These are phyloP conservation scores for Rhodotorula sp. DNA, from an alignment of 1,284 basidiomycete genomes.

Conservation along the genomic window DNA sequence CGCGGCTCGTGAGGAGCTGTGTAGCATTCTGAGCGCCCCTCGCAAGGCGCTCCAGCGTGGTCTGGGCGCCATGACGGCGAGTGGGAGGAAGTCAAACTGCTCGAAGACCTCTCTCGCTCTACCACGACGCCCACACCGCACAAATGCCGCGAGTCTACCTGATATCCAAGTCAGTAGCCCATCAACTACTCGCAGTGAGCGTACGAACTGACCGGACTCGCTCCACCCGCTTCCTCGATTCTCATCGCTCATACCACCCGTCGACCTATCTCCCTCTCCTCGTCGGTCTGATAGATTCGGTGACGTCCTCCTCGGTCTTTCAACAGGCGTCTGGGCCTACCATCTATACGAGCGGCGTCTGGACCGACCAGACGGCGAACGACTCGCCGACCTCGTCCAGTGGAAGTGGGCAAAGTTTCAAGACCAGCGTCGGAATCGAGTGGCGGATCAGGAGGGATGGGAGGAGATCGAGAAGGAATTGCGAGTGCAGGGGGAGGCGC, in stretches of 20 bases:
- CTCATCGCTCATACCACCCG: neutral
- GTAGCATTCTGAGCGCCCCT: neutral
- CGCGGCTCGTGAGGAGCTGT: neutral
- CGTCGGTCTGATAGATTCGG: slow-evolving; percentile 2
- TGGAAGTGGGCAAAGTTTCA: slow-evolving; percentile 15
- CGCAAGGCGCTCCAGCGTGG: neutral
- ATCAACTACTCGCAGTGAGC: neutral
- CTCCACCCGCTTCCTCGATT: neutral
- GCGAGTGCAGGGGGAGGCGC: neutral
- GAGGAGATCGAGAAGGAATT: slow-evolving; percentile 13
- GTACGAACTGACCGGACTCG: neutral
- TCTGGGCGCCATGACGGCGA: neutral
- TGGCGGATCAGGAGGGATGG: slow-evolving; percentile 12
- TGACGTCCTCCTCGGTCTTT: slow-evolving; percentile 16
- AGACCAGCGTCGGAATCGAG: neutral
- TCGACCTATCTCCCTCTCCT: neutral
- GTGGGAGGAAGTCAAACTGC: neutral
- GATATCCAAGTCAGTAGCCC: slow-evolving; percentile 9
- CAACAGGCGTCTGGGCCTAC: slow-evolving; percentile 23
- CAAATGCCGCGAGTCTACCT: slow-evolving; percentile 18
- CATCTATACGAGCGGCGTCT: slow-evolving; percentile 17
- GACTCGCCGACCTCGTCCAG: slow-evolving; percentile 8
- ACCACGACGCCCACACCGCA: neutral
- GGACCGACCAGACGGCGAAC: slow-evolving; percentile 5
- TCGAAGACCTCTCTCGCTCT: neutral